Evolutionary conservation across 768 basidiomycete species (phyloP).

Genomic region (Crucibulum laeve): DNA sequence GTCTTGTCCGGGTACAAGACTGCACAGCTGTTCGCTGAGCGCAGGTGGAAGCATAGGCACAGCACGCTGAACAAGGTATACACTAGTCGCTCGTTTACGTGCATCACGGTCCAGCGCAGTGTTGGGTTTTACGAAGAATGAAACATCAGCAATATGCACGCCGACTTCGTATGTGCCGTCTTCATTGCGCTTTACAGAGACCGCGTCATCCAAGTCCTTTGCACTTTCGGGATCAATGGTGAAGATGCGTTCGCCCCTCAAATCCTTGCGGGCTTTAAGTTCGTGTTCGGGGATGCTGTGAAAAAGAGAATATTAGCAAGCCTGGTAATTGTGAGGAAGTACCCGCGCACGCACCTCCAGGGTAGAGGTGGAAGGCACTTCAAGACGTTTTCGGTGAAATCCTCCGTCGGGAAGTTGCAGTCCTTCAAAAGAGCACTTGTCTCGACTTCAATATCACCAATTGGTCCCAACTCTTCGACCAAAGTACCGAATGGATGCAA

Average conservation of each 20-base stretch:
- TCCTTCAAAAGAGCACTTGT: slow-evolving; percentile 97
- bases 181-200: slow-evolving; percentile 85
- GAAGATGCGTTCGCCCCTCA: slow-evolving; percentile 82
- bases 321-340: slow-evolving; percentile 1
- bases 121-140: slow-evolving; percentile 91
- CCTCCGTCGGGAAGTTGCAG: slow-evolving; percentile 98
- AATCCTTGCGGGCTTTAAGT: slow-evolving; percentile 81
- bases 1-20: slow-evolving; percentile 82
- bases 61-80: slow-evolving; percentile 92
- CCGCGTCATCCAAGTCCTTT: slow-evolving; percentile 92
- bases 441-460: slow-evolving; percentile 98
- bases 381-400: slow-evolving; percentile 90
- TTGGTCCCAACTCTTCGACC: slow-evolving; percentile 96
- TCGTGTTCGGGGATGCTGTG: slow-evolving; percentile 84
- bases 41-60: slow-evolving; percentile 97
- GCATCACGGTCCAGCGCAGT: slow-evolving; percentile 98
- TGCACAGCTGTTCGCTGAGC: slow-evolving; percentile 92
- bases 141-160: slow-evolving; percentile 95
- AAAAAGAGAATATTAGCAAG: slow-evolving; percentile 6
- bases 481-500: slow-evolving; percentile 98
- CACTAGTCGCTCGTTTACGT: slow-evolving; percentile 93
- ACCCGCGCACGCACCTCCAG: slow-evolving; percentile 65
- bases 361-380: slow-evolving; percentile 96
- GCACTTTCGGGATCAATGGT: slow-evolving; percentile 90
- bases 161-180: slow-evolving; percentile 92